These are phyloP conservation scores for Carpinus fangiana DNA, from an alignment of 306 rosid genomes.

Conservation along the genomic window DNA sequence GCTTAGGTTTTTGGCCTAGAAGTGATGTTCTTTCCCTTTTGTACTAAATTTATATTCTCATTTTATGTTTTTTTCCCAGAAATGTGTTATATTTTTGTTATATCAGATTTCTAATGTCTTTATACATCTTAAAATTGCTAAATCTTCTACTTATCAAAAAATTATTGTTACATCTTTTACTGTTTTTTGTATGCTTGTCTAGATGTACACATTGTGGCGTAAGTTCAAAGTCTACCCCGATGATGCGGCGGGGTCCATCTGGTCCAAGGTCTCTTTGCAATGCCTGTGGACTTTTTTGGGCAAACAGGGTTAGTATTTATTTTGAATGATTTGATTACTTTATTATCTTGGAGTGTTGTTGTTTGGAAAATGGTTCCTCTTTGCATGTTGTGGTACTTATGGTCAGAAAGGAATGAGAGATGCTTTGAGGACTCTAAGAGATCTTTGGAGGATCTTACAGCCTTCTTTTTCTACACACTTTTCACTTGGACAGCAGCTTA, in stretches of 20 bases:
- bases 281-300: constrained; percentile 97
- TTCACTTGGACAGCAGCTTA: too few relatives aligned
- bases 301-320: constrained; percentile 74
- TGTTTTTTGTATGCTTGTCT: constrained; percentile 33
- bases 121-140: background rate
- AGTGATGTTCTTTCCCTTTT: background rate
- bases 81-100: background rate
- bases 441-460: too few relatives aligned
- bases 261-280: constrained; percentile 97
- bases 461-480: too few relatives aligned
- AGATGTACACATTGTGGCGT: constrained; percentile 88
- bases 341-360: background rate
- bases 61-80: background rate
- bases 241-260: constrained; percentile 98
- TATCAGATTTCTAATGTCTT: background rate
- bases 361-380: too few relatives aligned
- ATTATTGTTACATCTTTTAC: constrained; percentile 6
- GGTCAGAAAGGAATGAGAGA: too few relatives aligned
- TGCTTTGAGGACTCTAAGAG: too few relatives aligned
- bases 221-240: constrained; percentile 87
- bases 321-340: constrained; percentile 17
- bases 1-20: too few relatives aligned
- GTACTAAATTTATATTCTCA: background rate
- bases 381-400: too few relatives aligned
- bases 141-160: constrained; percentile 8